Base-by-base conservation (phyloP, 192 early-diverging fungal genomes). In the Lobosporangium transversale region DNA sequence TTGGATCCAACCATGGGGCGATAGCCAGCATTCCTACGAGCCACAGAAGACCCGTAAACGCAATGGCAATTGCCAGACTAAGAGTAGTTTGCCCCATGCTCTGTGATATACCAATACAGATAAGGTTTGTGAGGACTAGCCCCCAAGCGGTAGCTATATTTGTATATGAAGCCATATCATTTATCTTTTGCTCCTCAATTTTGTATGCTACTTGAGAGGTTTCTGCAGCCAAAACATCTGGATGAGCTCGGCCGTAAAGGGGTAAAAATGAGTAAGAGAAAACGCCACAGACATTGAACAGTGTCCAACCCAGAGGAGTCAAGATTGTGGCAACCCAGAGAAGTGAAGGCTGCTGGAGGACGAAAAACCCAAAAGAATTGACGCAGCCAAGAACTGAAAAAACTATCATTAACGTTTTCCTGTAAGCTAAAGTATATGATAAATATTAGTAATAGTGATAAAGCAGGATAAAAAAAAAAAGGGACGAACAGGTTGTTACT, bases 11-110 rank as follows among this genome's bases (percentile, higher is more conserved):
- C 53, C 61, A 81, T 35, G 73, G 59, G 0, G 63, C 3, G n/a
- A 80, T 43, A 42, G 70, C 55, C 21, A 83, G 2, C 31, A 62
- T 71, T 61, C 80, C 81, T 2, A 83, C 1, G 17, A 80, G 42
- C 81, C 83, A 87, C 85, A 83, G 84, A 12, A 74, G 66, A 29
- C 85, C 85, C 10, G 76, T 65, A 52, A 84, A 49, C 1, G 70
- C 75, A 26, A 67, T 66, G 5, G 65, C 76, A 23, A 80, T 50
- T 51, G 67, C 52, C 27, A 87, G 68, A 52, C 80, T 56, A n/a
- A 65, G 24, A 30, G 60, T 21, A 5, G 27, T 40, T 33, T 58
- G 48, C 18, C 53, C 18, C 52, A 69, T 37, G 21, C 55, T 44
- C 42, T 58, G 37, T 6, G 68, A 59, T 21, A 79, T 58, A 0